Percentiles rank a stretch among this genome's conserved stretches.
Evolutionary conservation across 2,329 filamentous ascomycete genomes (phyloP).

Genomic region (Cordyceps tenuipes): DNA sequence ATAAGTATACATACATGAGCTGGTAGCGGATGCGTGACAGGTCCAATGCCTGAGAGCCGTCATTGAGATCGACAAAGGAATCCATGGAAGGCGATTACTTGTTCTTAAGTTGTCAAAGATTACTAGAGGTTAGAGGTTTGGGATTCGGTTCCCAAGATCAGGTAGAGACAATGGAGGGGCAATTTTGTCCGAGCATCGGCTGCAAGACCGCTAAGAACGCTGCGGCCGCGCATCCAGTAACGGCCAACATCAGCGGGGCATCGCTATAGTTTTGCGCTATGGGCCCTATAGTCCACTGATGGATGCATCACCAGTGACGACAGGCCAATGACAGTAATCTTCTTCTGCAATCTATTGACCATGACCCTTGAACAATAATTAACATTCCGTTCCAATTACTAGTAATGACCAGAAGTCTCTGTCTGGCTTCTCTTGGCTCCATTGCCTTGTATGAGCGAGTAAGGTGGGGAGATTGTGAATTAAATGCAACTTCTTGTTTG

Average conservation of each 20-base stretch:
- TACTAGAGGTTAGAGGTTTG: background rate
- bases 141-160: background rate
- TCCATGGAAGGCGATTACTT: slow-evolving; percentile 58
- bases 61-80: slow-evolving; percentile 76
- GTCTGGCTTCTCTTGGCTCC: too few relatives aligned
- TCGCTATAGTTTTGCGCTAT: background rate
- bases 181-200: slow-evolving; percentile 11
- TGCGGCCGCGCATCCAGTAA: too few relatives aligned
- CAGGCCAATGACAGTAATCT: too few relatives aligned
- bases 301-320: too few relatives aligned
- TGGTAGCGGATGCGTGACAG: slow-evolving; percentile 88
- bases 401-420: too few relatives aligned
- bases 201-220: background rate
- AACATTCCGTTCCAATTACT: too few relatives aligned
- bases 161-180: background rate
- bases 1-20: slow-evolving; percentile 62
- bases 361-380: too few relatives aligned
- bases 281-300: too few relatives aligned
- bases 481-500: too few relatives aligned
- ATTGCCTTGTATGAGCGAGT: too few relatives aligned
- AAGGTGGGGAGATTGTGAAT: too few relatives aligned
- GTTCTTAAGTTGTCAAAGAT: background rate
- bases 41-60: slow-evolving; percentile 78
- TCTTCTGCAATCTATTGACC: too few relatives aligned
- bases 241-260: background rate